phyloP scores from a whole-genome alignment of 768 basidiomycete genomes.

The Boletus subcaerulescens region DNA sequence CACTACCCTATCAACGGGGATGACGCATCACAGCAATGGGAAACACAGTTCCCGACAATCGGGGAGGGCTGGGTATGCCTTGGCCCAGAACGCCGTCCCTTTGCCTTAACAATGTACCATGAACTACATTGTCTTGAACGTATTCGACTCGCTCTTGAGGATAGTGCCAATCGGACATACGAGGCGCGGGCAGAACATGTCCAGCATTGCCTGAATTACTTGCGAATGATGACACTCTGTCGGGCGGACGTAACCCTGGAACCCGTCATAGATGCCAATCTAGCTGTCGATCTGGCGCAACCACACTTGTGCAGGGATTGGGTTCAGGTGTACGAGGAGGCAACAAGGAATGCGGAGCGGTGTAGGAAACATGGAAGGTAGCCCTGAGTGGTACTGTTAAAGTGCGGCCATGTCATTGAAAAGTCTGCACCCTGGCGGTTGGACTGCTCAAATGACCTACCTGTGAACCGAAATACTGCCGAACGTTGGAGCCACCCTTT shows the following conservation, averaged over 20 bases:
- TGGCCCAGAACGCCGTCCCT: slow-evolving; percentile 29
- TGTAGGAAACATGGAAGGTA: slow-evolving; percentile 10
- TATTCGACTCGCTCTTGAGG: slow-evolving; percentile 25
- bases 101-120: slow-evolving; percentile 38
- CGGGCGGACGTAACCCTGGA: slow-evolving; percentile 48
- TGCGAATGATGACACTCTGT: slow-evolving; percentile 46
- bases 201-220: slow-evolving; percentile 49
- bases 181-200: slow-evolving; percentile 22
- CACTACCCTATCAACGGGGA: slow-evolving; percentile 26
- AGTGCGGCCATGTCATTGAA: too few species aligned
- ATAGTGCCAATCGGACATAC: slow-evolving; percentile 10
- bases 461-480: background rate
- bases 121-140: slow-evolving; percentile 37
- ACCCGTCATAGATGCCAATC: slow-evolving; percentile 26
- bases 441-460: background rate
- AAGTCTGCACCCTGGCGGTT: too few species aligned
- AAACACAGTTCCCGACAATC: slow-evolving; percentile 20
- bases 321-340: slow-evolving; percentile 25
- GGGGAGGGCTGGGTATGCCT: slow-evolving; percentile 25
- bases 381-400: background rate
- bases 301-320: slow-evolving; percentile 28
- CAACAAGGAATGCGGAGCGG: slow-evolving; percentile 9
- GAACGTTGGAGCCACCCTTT: background rate
- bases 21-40: slow-evolving; percentile 21
- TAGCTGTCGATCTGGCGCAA: slow-evolving; percentile 21